Conservation (phyloP, 352 stramenopile species). For the Thalassiosira ordinaria region DNA sequence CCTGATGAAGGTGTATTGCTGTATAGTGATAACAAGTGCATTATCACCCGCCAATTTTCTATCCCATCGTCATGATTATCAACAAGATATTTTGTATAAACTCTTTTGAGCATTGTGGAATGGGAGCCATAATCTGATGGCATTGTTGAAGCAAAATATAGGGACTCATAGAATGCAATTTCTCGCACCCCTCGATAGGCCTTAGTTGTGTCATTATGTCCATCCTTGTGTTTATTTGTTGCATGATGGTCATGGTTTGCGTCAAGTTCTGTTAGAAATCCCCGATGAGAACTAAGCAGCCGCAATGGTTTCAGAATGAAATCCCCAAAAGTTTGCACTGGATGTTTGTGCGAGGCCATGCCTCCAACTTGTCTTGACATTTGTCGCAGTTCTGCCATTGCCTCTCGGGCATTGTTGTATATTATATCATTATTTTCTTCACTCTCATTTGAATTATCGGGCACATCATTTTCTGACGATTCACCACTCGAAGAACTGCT, state of each 20-base stretch:
- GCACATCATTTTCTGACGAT: conserved; percentile 14
- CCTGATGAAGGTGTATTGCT: not conserved
- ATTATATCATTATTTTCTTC: not conserved
- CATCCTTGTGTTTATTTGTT: conserved; percentile 8
- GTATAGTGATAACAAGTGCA: not conserved
- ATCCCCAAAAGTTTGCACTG: conserved; percentile 58
- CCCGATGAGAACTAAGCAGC: conserved; percentile 4
- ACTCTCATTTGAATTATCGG: not conserved
- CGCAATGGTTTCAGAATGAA: conserved; percentile 73
- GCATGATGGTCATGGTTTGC: conserved; percentile 3
- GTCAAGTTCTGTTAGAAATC: too few relatives aligned
- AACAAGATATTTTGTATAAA: too few relatives aligned
- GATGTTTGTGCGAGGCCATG: conserved; percentile 59
- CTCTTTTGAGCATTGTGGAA: conserved; percentile 1
- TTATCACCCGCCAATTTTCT: not conserved
- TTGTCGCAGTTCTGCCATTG: conserved; percentile 12
- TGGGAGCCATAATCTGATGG: conserved; percentile 3
- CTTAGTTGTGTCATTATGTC: conserved; percentile 24
- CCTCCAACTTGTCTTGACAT: conserved; percentile 75
- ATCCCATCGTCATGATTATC: too few relatives aligned
- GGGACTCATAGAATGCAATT: conserved; percentile 81
- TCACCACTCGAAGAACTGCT: conserved; percentile 22
- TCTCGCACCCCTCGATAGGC: conserved; percentile 76
- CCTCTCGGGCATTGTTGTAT: too few relatives aligned
- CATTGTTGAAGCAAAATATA: conserved; percentile 47